A percentile compares a stretch with the other conserved stretches of the same genome.
phyloP scores from a whole-genome alignment of 2,329 filamentous ascomycete genomes.

The Plectosphaerella sp. region DNA sequence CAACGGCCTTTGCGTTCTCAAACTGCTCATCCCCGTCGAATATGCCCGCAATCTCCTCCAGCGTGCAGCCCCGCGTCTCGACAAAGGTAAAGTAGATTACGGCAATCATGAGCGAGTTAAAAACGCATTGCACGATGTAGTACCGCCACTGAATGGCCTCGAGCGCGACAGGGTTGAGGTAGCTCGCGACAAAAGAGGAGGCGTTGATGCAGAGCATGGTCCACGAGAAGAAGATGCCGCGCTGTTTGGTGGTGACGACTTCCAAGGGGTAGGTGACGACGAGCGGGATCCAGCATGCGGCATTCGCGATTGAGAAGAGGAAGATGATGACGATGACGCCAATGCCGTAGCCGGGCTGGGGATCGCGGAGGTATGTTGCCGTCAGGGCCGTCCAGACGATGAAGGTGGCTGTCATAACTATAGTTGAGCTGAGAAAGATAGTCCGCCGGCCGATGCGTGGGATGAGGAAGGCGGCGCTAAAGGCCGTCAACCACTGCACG shows the following conservation, averaged over 20 bases:
- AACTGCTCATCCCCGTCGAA: slow-evolving; percentile 7
- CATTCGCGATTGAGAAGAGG: slow-evolving; percentile 5
- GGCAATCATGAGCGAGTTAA: slow-evolving; percentile 13
- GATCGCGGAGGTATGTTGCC: slow-evolving; percentile 3
- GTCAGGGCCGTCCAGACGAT: slow-evolving; percentile 17
- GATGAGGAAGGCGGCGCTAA: slow-evolving; percentile 14
- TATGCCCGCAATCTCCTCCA: slow-evolving; percentile 9
- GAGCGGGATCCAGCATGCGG: slow-evolving; percentile 6
- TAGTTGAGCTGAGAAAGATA: slow-evolving; percentile 11
- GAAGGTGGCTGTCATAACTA: slow-evolving; percentile 19
- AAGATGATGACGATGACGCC: slow-evolving; percentile 6
- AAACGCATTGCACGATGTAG: slow-evolving; percentile 39
- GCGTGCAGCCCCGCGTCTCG: slow-evolving; percentile 8
- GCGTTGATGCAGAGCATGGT: slow-evolving; percentile 21
- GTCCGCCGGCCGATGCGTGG: slow-evolving; percentile 5
- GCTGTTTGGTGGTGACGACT: slow-evolving; percentile 7
- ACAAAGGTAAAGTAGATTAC: slow-evolving; percentile 7
- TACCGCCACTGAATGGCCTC: slow-evolving; percentile 36
- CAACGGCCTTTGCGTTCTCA: not conserved
- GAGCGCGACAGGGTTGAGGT: slow-evolving; percentile 38
- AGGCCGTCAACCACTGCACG: slow-evolving; percentile 18
- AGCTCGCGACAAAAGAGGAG: slow-evolving; percentile 28
- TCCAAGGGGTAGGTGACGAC: slow-evolving; percentile 25
- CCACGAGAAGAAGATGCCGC: slow-evolving; percentile 12
- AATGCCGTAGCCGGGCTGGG: slow-evolving; percentile 17